phyloP scores from a whole-genome alignment of 805 yeast species.

The Monosporozyma servazzii region DNA sequence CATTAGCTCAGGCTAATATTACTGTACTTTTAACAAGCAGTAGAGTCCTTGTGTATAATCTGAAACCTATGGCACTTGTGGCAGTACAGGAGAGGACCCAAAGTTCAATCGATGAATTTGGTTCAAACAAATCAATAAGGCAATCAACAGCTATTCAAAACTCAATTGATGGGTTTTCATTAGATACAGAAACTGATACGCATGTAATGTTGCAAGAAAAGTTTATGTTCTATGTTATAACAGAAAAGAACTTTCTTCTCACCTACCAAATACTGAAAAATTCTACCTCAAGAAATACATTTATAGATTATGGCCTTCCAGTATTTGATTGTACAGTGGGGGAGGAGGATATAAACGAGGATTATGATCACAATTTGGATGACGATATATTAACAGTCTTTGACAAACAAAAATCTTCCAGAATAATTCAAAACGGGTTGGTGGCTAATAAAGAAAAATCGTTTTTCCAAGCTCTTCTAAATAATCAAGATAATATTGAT shows the following conservation, averaged over 20 bases:
- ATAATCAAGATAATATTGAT: conserved; percentile 14
- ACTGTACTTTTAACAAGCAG: conserved; percentile 22
- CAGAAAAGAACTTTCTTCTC: conserved; percentile 23
- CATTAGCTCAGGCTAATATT: conserved; percentile 22
- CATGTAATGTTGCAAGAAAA: conserved; percentile 15
- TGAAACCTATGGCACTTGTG: conserved; percentile 28
- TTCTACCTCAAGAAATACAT: conserved; percentile 14
- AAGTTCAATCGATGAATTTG: conserved; percentile 25
- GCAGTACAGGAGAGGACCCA: conserved; percentile 24
- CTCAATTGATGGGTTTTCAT: conserved; percentile 15
- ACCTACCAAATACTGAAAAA: conserved; percentile 24
- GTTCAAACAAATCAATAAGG: conserved; percentile 18
- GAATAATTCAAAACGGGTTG: conserved; percentile 29
- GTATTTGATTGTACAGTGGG: conserved; percentile 9
- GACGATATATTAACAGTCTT: conserved; percentile 28
- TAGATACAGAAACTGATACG: conserved; percentile 7
- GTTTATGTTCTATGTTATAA: conserved; percentile 22
- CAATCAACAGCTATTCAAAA: conserved; percentile 11
- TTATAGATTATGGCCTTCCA: conserved; percentile 27
- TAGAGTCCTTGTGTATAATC: conserved; percentile 25
- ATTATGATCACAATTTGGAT: conserved; percentile 13
- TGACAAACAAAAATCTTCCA: conserved; percentile 22
- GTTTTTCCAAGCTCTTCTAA: conserved; percentile 19
- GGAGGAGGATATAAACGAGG: conserved; percentile 12
- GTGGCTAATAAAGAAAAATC: conserved; percentile 24